phyloP scores from a whole-genome alignment of 441 rosid genomes.

The Populus hybrid region DNA sequence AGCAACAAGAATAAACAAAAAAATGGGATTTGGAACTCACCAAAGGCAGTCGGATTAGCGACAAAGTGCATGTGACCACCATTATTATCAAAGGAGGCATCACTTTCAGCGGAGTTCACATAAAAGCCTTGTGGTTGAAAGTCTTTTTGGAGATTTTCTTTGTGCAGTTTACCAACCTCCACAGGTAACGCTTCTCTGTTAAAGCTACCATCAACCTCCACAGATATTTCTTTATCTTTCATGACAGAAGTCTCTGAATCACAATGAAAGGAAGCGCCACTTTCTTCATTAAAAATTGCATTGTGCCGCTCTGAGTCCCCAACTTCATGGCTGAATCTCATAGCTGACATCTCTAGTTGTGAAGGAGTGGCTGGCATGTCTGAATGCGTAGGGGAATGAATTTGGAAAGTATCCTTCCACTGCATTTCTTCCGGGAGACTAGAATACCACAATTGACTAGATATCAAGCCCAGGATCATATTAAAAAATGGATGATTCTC shows the following conservation, averaged over 20 bases:
- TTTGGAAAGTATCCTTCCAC: constrained; percentile 34
- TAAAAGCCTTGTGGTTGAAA: constrained; percentile 33
- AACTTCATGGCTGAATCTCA: constrained; percentile 26
- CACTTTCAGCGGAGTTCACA: constrained; percentile 48
- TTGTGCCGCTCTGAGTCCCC: constrained; percentile 30
- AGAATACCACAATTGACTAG: constrained; percentile 59
- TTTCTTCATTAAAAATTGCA: constrained; percentile 31
- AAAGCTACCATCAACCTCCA: constrained; percentile 19
- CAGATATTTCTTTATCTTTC: constrained; percentile 36
- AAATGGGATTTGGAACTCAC: constrained; percentile 43
- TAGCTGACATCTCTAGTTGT: constrained; percentile 27
- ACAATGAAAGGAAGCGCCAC: constrained; percentile 29
- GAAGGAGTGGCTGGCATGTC: constrained; percentile 25
- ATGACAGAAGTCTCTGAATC: constrained; percentile 63
- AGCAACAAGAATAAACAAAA: background rate
- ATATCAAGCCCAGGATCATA: constrained; percentile 61
- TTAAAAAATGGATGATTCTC: constrained; percentile 51
- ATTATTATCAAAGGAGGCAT: constrained; percentile 30
- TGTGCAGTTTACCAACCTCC: constrained; percentile 28
- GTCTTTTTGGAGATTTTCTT: constrained; percentile 21
- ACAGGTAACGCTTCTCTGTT: constrained; percentile 20
- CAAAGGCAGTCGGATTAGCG: constrained; percentile 38
- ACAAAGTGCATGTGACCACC: constrained; percentile 32
- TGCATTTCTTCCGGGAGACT: constrained; percentile 44
- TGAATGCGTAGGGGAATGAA: constrained; percentile 21